phyloP scores from a whole-genome alignment of 129 eudicot species.

The Dittrichia graveolens region DNA sequence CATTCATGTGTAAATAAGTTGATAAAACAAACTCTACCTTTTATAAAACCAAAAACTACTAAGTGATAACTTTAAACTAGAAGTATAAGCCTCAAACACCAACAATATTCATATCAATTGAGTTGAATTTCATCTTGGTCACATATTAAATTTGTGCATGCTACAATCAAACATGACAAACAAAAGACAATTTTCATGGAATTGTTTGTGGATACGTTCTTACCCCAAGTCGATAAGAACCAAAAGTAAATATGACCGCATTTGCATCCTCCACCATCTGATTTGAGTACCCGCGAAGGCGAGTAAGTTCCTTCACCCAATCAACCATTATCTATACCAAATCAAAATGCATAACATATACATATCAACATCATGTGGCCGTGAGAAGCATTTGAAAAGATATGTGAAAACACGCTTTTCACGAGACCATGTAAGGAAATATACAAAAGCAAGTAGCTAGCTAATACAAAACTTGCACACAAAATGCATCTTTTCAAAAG shows the following conservation, averaged over 20 bases:
- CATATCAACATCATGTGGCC: slow-evolving; percentile 13
- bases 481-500: neutral
- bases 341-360: slow-evolving; percentile 18
- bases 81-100: neutral
- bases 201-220: slow-evolving; percentile 8
- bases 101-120: neutral
- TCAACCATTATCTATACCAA: slow-evolving; percentile 54
- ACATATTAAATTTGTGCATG: neutral
- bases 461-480: slow-evolving; percentile 15
- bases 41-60: too few relatives aligned
- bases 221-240: slow-evolving; percentile 84
- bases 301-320: slow-evolving; percentile 87
- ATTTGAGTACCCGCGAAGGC: slow-evolving; percentile 69
- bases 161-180: neutral
- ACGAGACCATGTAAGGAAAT: neutral
- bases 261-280: slow-evolving; percentile 89
- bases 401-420: neutral
- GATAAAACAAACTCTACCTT: too few relatives aligned
- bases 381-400: slow-evolving; percentile 5
- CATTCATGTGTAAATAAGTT: too few relatives aligned
- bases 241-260: slow-evolving; percentile 77
- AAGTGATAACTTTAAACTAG: neutral
- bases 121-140: neutral
- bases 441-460: neutral
- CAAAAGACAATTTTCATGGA: neutral